A percentile compares a stretch with the other conserved stretches of the same genome.
Evolutionary conservation across 208 protist genomes (phyloP).

Genomic region (Vickermania ingenoplastis): DNA sequence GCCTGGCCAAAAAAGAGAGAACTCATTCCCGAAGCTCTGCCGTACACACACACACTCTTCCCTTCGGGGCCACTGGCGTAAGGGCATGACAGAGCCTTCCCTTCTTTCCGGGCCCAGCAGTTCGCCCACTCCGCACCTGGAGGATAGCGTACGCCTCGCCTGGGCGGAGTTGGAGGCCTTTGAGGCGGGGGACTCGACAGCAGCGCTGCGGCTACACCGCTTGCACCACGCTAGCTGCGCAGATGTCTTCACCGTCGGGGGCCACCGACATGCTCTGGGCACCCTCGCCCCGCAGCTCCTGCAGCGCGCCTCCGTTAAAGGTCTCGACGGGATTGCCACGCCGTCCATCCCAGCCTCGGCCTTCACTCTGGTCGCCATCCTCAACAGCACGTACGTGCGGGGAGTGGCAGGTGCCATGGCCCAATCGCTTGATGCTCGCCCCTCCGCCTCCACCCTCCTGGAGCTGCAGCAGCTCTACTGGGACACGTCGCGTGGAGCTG

Average conservation of each 20-base stretch:
- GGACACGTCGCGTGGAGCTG: constrained; percentile 3
- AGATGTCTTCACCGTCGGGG: constrained; percentile 9
- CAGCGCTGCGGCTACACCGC: neutral
- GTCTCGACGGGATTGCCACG: too few relatives aligned
- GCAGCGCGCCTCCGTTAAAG: constrained; percentile 8
- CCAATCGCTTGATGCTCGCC: too few relatives aligned
- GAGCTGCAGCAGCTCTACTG: constrained; percentile 45
- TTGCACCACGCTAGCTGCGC: neutral
- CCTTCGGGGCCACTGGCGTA: too few relatives aligned
- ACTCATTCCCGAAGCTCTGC: too few relatives aligned
- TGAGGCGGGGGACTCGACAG: neutral
- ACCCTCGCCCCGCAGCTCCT: constrained; percentile 35
- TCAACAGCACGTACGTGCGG: neutral
- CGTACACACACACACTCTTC: too few relatives aligned
- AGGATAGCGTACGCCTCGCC: too few relatives aligned
- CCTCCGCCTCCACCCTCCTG: too few relatives aligned
- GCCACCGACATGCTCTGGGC: constrained; percentile 9
- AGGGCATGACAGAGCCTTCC: too few relatives aligned
- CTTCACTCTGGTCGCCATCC: neutral
- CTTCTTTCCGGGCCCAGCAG: too few relatives aligned
- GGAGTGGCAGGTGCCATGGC: constrained; percentile 12
- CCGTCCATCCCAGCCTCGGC: too few relatives aligned
- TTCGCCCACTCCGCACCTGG: too few relatives aligned
- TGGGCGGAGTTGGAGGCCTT: neutral
- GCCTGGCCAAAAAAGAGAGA: too few relatives aligned